These are phyloP conservation scores for Nyssa sinensis DNA, from an alignment of 148 eudicot species.

Conservation along the genomic window DNA sequence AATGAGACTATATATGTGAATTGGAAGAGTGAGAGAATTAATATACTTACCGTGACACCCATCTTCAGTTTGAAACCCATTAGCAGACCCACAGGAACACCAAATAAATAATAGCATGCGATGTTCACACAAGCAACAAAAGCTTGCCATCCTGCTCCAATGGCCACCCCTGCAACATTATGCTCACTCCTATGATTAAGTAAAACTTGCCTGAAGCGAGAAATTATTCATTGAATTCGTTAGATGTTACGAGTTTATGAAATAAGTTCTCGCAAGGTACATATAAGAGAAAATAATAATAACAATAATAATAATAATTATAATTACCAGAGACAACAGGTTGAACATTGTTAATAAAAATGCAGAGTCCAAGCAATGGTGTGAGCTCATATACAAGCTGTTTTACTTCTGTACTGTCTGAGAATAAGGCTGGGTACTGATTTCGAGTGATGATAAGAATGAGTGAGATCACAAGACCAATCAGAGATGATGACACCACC, in stretches of 20 bases:
- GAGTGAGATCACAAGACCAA: slow-evolving; percentile 33
- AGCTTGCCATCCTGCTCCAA: slow-evolving; percentile 59
- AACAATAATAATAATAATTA: too few relatives aligned
- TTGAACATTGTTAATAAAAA: slow-evolving; percentile 34
- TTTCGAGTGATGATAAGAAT: slow-evolving; percentile 29
- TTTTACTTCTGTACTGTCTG: slow-evolving; percentile 30
- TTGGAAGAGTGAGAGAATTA: too few relatives aligned
- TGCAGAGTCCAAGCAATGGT: slow-evolving; percentile 34
- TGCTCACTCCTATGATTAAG: neutral
- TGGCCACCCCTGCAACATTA: slow-evolving; percentile 34
- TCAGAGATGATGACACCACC: slow-evolving; percentile 24
- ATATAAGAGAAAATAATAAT: too few relatives aligned
- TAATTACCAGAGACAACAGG: slow-evolving; percentile 37
- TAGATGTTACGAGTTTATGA: too few relatives aligned
- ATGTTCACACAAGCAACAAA: slow-evolving; percentile 42
- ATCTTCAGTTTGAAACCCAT: slow-evolving; percentile 34
- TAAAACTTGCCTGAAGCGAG: too few relatives aligned
- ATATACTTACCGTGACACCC: slow-evolving; percentile 37
- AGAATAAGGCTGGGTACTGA: slow-evolving; percentile 30
- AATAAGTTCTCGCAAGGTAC: too few relatives aligned
- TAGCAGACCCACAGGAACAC: slow-evolving; percentile 40
- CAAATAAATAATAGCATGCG: slow-evolving; percentile 36
- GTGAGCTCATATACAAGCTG: slow-evolving; percentile 37
- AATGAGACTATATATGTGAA: too few relatives aligned
- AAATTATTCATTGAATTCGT: too few relatives aligned